Evolutionary conservation across 257 asterid species (phyloP), one percentile per base, ranked within the genome.

Genomic region (Apocynum venetum): DNA sequence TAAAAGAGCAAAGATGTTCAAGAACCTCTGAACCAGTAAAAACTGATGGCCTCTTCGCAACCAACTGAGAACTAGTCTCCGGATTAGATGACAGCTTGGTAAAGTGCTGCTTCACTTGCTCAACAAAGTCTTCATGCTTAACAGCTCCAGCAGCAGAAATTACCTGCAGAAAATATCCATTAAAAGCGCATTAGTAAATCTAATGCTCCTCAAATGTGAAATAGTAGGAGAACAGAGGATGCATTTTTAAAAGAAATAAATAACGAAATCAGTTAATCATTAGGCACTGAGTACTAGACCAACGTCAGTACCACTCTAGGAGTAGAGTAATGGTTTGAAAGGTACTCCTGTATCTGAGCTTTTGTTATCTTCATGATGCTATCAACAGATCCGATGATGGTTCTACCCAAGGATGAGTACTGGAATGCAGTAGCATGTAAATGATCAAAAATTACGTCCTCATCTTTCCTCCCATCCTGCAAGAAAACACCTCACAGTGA

Each of bases 21-120:
- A 76, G 65, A 80, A 93, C 98, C 93, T 93, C 98, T 66, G 98
- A 93, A 67, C 98, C 98, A 1, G 97, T 93, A 84, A 93, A 93
- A 60, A 78, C 71, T 55, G 98, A 88, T 64, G 98, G 98, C 74
- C 85, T 87, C 52, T 82, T 87, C 53, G 94, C 84, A 86, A 88
- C 90, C 76, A 91, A 86, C 72, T 90, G 86, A 69, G 94, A 80
- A 67, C 91, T 76, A n/a, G 96, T 83, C 68, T 87, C 85, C 59
- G 91, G 83, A 82, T 87, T 75, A 3, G 92, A 66, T 43, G 98
- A 86, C 83, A 91, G 75, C 80, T 88, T 91, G 0, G 93, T 90
- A 79, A 90, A 93, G 65, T 85, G 70, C 63, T 86, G 90, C 81
- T 85, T 84, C 76, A 87, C 94, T 82, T 86, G 89, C 74, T 90